Evolutionary conservation across 331 rosid species (phyloP), one percentile per base, ranked within the genome.

Genomic region (Malus hybrid): DNA sequence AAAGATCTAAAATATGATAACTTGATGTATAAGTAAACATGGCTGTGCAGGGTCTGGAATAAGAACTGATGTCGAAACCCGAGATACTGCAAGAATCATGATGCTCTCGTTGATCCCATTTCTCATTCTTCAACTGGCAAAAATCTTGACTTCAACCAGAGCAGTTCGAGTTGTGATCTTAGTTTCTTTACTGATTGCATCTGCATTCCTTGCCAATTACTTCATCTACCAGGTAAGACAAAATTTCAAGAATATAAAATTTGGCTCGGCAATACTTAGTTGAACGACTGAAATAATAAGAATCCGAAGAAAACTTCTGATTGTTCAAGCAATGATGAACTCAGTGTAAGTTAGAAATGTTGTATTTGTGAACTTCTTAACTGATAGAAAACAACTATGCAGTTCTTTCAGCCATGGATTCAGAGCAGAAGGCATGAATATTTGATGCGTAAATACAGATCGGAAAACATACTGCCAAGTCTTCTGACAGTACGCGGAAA

Each of bases 391-490:
- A 56, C n/a, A 20, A 73, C 4, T 60, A 15, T 81, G 69, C 82
- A 84, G 87, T 58, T 65, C 26, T 70, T 84, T 72, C 69, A 61
- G 13, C 87, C 87, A 60, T 80, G 84, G 87, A 84, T 84, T 74
- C 87, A 84, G 82, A 53, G 46, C 11, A 70, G 85, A 66, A 80
- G 87, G 34, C 82, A 74, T 62, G 85, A 80, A n/a, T 84, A 55
- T 67, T 52, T 80, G 73, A 75, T 77, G 72, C 74, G 55, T 7
- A 74, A 53, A 66, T 74, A 70, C 33, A 42, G 53, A 16, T 46
- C 10, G 46, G 48, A 30, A 28, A 66, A 72, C 55, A 56, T 77
- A 5, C 34, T 77, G 3, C 65, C 61, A 4, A 61, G 63, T 70
- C 82, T 84, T 66, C 80, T 65, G 66, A 81, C 82, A 3, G 48